A percentile compares a stretch with the other conserved stretches of the same genome.
Conservation (phyloP, 257 asterid species). For the Linaria vulgaris region DNA sequence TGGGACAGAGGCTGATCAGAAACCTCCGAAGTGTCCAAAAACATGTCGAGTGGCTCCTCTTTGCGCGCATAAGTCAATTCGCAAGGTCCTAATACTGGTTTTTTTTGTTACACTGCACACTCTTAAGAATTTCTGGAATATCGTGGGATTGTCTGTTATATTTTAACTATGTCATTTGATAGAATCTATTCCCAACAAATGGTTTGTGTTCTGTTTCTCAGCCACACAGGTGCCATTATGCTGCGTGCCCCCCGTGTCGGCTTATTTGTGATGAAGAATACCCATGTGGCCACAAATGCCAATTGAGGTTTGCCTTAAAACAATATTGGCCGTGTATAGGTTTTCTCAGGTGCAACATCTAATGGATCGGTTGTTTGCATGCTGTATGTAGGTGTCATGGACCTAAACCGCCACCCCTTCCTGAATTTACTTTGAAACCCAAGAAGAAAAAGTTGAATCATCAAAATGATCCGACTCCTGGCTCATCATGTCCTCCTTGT, state of each 20-base stretch:
- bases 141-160: not conserved
- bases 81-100: conserved; percentile 52
- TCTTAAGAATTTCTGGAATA: conserved; percentile 3
- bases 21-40: conserved; percentile 86
- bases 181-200: conserved; percentile 11
- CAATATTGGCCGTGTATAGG: conserved; percentile 4
- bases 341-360: conserved; percentile 24
- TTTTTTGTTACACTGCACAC: not conserved
- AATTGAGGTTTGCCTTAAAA: conserved; percentile 55
- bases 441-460: conserved; percentile 65
- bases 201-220: conserved; percentile 33
- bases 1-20: conserved; percentile 83
- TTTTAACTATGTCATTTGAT: conserved; percentile 3
- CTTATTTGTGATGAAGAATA: conserved; percentile 69
- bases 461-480: conserved; percentile 57
- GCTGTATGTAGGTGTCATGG: conserved; percentile 77
- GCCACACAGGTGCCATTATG: conserved; percentile 97
- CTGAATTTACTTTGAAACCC: conserved; percentile 86
- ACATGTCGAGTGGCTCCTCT: conserved; percentile 60
- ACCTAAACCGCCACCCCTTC: conserved; percentile 77
- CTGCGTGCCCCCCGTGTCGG: conserved; percentile 85
- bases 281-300: conserved; percentile 82
- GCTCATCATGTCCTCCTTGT: conserved; percentile 83
- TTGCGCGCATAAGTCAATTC: conserved; percentile 61
- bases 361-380: conserved; percentile 20